phyloP scores from a whole-genome alignment of 805 yeast species.

The Saccharomycopsis sp. region DNA sequence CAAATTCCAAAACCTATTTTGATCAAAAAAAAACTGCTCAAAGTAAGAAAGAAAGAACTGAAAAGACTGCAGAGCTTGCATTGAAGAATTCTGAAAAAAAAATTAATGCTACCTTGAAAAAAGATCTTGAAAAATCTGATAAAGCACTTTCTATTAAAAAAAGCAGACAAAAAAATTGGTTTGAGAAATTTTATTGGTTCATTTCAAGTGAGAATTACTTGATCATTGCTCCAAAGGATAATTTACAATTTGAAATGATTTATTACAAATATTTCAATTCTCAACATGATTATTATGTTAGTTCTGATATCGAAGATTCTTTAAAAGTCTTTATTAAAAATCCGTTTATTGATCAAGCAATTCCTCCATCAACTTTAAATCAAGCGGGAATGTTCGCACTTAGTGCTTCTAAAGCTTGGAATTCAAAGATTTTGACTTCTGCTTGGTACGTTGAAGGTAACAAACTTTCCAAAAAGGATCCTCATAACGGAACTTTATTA shows the following conservation, averaged over 20 bases:
- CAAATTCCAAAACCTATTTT: slow-evolving; percentile 78
- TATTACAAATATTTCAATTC: slow-evolving; percentile 64
- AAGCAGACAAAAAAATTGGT: slow-evolving; percentile 71
- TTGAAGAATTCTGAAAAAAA: slow-evolving; percentile 73
- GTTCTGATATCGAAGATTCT: slow-evolving; percentile 65
- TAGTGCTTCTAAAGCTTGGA: slow-evolving; percentile 84
- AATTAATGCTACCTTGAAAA: slow-evolving; percentile 61
- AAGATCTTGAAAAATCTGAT: slow-evolving; percentile 47
- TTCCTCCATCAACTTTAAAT: slow-evolving; percentile 78
- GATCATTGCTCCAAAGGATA: slow-evolving; percentile 80
- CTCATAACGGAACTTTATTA: slow-evolving; percentile 46
- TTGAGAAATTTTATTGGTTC: slow-evolving; percentile 93
- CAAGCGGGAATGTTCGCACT: slow-evolving; percentile 88
- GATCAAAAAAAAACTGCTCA: slow-evolving; percentile 66
- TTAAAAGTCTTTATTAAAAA: slow-evolving; percentile 73
- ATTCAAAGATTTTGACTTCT: slow-evolving; percentile 65
- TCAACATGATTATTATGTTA: slow-evolving; percentile 60
- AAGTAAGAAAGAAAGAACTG: slow-evolving; percentile 72
- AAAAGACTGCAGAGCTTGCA: slow-evolving; percentile 65
- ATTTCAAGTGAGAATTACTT: slow-evolving; percentile 82
- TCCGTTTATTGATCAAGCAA: slow-evolving; percentile 54
- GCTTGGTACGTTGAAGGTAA: slow-evolving; percentile 77
- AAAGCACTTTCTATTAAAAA: slow-evolving; percentile 40
- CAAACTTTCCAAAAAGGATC: slow-evolving; percentile 61
- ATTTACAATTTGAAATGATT: slow-evolving; percentile 66